Evolutionary conservation across 257 asterid species (phyloP), one percentile per base, ranked within the genome.

Genomic region (Petunia axillaris): DNA sequence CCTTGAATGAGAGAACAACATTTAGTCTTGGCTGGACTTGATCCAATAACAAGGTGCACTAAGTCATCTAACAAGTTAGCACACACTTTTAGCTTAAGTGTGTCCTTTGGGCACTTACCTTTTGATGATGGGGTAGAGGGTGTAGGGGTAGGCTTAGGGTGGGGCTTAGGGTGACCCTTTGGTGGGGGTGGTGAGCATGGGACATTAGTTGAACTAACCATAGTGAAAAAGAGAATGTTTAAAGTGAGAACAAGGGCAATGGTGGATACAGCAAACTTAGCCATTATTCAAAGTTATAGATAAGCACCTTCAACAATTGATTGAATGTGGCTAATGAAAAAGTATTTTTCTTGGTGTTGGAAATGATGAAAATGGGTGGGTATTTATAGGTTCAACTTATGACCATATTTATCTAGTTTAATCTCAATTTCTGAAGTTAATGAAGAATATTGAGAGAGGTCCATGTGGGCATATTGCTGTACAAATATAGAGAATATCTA

Each of bases 171-270:
- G 60, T 52, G 10, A 25, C 25, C 25, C 25, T 25, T 25, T 25
- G 25, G 25, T 73, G 63, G 74, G 38, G 83, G 67, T 63, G 79
- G 68, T 10, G 82, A 64, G 63, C 81, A 78, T 70, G 85, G 80
- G 62, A 78, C 82, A 52, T 62, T 0, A 62, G 71, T 84, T 4
- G 82, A 81, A 71, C 82, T 81, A 63, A 81, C 84, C 54, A 80
- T 68, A 48, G 87, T 77, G 80, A 81, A 80, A 59, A 84, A 81
- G 48, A 84, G 44, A 44, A 84, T 64, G 83, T 81, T 81, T 8
- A 81, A 55, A n/a, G 84, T 64, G 75, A 81, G 68, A 62, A 84
- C 76, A 77, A 81, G 80, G 52, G 82, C 77, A 60, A 59, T 16
- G 15, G 84, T 48, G n/a, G 59, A 25, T 48, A 10, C 43, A 71